These are phyloP conservation scores for Fusarium metavorans DNA, from an alignment of 2,329 filamentous ascomycete species.

Conservation along the genomic window DNA sequence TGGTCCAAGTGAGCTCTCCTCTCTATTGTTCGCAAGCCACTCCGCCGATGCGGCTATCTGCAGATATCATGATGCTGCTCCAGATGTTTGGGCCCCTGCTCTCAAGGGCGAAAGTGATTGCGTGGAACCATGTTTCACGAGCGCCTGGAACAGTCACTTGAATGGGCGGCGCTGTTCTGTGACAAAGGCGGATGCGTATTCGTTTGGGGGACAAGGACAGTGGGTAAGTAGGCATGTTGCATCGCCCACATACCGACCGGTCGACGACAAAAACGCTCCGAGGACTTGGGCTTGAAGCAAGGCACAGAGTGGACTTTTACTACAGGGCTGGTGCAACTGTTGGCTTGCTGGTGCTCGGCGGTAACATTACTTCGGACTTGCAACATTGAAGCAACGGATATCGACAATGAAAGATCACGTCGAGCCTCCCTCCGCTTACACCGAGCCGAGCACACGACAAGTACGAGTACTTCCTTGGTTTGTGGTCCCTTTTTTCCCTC, in stretches of 20 bases:
- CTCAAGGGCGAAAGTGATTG: constrained; percentile 26
- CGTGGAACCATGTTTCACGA: constrained; percentile 42
- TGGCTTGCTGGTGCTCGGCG: not conserved
- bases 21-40: constrained; percentile 22
- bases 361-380: constrained; percentile 4
- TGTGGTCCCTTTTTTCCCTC: constrained; percentile 17
- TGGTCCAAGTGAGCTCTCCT: constrained; percentile 11
- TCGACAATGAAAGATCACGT: not conserved
- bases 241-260: constrained; percentile 4
- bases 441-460: constrained; percentile 6
- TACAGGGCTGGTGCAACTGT: not conserved
- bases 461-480: not conserved
- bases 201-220: constrained; percentile 21
- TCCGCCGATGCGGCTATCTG: constrained; percentile 35
- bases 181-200: constrained; percentile 2
- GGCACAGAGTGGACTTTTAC: not conserved
- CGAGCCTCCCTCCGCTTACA: constrained; percentile 8
- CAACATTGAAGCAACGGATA: not conserved
- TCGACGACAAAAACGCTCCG: not conserved
- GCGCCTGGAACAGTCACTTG: constrained; percentile 20
- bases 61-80: constrained; percentile 33
- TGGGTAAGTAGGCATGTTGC: constrained; percentile 11
- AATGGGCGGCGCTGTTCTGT: constrained; percentile 13
- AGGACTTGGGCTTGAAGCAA: constrained; percentile 8
- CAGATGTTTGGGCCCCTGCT: constrained; percentile 9